phyloP scores from a whole-genome alignment of 2,329 filamentous ascomycete genomes.

The Beauveria caledonica region DNA sequence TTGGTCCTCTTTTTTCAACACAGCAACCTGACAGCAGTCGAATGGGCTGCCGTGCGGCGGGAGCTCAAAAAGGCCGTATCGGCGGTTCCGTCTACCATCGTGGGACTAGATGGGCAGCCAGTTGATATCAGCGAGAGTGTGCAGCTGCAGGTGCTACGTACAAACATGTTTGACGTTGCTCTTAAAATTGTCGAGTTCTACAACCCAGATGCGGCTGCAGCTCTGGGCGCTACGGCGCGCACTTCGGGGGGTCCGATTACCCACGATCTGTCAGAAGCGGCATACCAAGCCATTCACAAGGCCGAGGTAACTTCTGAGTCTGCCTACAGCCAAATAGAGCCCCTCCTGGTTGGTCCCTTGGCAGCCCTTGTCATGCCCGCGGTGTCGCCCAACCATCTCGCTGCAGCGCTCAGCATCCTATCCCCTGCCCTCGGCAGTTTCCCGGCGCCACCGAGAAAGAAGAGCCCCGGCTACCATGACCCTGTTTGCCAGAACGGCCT shows the following conservation, averaged over 20 bases:
- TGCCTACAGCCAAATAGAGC: constrained; percentile 53
- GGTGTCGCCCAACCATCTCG: constrained; percentile 77
- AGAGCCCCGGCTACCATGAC: constrained; percentile 76
- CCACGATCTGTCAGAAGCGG: constrained; percentile 46
- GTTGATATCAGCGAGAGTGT: constrained; percentile 50
- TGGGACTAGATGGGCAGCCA: constrained; percentile 21
- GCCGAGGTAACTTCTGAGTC: constrained; percentile 29
- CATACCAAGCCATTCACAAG: constrained; percentile 40
- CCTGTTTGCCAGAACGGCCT: constrained; percentile 69
- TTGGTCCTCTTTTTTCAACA: constrained; percentile 76
- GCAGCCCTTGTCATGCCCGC: constrained; percentile 72
- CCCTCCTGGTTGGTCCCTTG: constrained; percentile 73
- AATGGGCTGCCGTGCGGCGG: constrained; percentile 41
- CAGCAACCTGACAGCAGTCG: constrained; percentile 61
- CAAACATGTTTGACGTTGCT: constrained; percentile 79
- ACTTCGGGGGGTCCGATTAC: constrained; percentile 27
- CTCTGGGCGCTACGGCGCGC: constrained; percentile 23
- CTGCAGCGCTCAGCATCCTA: constrained; percentile 71
- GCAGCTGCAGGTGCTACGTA: constrained; percentile 77
- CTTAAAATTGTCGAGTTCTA: constrained; percentile 82
- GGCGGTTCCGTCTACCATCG: constrained; percentile 29
- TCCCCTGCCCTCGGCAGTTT: constrained; percentile 64
- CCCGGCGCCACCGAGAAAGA: constrained; percentile 66
- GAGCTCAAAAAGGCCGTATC: constrained; percentile 36
- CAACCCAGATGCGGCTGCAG: constrained; percentile 37